A percentile compares a stretch with the other conserved stretches of the same genome.
Conservation (phyloP, 1,284 basidiomycete species). For the Papiliotrema terrestris region DNA sequence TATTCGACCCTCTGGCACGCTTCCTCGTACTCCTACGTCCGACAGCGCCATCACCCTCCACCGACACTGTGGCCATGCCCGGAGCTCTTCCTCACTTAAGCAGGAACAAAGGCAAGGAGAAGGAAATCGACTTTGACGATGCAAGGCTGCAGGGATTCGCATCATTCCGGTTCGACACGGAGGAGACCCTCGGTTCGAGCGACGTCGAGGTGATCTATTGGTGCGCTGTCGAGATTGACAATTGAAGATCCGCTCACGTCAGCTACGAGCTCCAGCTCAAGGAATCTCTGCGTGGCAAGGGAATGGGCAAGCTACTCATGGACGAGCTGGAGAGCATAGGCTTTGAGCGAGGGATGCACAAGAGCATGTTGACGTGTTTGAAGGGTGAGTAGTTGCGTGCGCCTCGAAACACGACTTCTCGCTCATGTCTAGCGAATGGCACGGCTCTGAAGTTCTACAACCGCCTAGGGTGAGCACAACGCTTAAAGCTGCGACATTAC, state of each 20-base stretch:
- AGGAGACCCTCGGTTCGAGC: slow-evolving; percentile 35
- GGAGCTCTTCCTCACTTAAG: slow-evolving; percentile 9
- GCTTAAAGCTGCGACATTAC: background rate
- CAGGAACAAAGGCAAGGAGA: slow-evolving; percentile 6
- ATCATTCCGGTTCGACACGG: slow-evolving; percentile 47
- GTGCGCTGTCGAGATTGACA: slow-evolving; percentile 18
- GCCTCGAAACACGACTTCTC: background rate
- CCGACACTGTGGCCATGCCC: slow-evolving; percentile 9
- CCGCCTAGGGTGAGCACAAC: slow-evolving; percentile 1
- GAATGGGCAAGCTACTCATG: slow-evolving; percentile 34
- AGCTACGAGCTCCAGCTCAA: slow-evolving; percentile 46
- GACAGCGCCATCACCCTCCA: background rate
- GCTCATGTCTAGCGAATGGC: background rate
- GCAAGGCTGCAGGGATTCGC: slow-evolving; percentile 34
- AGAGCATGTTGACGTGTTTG: slow-evolving; percentile 46
- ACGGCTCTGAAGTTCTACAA: background rate
- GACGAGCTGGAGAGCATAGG: slow-evolving; percentile 36
- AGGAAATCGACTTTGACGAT: slow-evolving; percentile 8
- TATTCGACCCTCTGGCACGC: slow-evolving; percentile 38
- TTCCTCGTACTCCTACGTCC: slow-evolving; percentile 23
- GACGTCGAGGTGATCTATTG: slow-evolving; percentile 44
- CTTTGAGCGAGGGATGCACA: slow-evolving; percentile 30
- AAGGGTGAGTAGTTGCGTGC: slow-evolving; percentile 26
- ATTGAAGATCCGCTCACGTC: background rate
- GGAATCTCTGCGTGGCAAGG: slow-evolving; percentile 15